Percentiles rank a stretch among this genome's conserved stretches.
phyloP scores from a whole-genome alignment of 2,329 filamentous ascomycete genomes.

The Phialophora macrospora region DNA sequence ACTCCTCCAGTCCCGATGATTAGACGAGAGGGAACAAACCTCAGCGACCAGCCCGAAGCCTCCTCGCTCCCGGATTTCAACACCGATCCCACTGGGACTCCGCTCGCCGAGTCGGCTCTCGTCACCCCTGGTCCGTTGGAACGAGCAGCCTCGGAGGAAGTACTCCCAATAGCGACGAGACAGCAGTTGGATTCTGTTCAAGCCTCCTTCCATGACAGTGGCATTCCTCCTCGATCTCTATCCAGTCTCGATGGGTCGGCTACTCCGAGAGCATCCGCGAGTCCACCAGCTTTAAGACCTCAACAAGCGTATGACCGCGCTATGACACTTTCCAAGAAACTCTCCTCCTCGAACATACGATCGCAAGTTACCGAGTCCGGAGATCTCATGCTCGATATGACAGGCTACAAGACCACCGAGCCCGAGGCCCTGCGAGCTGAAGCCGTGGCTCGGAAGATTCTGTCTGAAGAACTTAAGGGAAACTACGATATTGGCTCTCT shows the following conservation, averaged over 20 bases:
- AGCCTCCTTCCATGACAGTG: conserved; percentile 28
- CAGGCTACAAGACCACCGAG: conserved; percentile 91
- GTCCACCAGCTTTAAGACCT: conserved; percentile 73
- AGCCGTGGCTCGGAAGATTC: conserved; percentile 87
- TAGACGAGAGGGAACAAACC: conserved; percentile 29
- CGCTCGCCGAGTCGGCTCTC: conserved; percentile 14
- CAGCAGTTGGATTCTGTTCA: conserved; percentile 36
- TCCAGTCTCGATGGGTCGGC: conserved; percentile 27
- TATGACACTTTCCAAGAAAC: conserved; percentile 79
- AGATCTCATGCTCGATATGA: conserved; percentile 98
- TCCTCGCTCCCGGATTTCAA: conserved; percentile 23
- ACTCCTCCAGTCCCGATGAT: conserved; percentile 29
- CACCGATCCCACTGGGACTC: conserved; percentile 20
- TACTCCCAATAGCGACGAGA: conserved; percentile 53
- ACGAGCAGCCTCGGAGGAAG: conserved; percentile 60
- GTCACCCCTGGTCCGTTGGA: conserved; percentile 48
- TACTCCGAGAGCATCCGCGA: conserved; percentile 59
- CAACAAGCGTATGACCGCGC: conserved; percentile 82
- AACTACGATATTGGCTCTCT: conserved; percentile 95
- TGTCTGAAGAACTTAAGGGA: conserved; percentile 89
- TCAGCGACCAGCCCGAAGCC: conserved; percentile 21
- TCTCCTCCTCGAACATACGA: conserved; percentile 89
- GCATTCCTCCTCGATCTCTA: conserved; percentile 21
- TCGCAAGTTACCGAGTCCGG: conserved; percentile 89
- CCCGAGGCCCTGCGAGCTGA: conserved; percentile 91